A percentile compares a stretch with the other conserved stretches of the same genome.
phyloP scores from a whole-genome alignment of 306 rosid genomes.

The Nissolia schottii region DNA sequence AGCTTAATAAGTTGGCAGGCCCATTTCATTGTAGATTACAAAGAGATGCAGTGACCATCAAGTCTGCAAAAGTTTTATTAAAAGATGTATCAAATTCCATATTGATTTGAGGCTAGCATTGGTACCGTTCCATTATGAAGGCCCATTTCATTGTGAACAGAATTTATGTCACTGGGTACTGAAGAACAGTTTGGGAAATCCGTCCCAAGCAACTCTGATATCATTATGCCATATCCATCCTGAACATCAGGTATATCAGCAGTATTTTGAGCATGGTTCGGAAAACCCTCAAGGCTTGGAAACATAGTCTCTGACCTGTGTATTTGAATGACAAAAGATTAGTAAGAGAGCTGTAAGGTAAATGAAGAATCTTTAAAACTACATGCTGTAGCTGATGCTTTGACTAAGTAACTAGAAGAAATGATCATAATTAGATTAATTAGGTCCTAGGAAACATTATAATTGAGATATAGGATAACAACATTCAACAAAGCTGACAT shows the following conservation, averaged over 20 bases:
- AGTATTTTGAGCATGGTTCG: slow-evolving; percentile 56
- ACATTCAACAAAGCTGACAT: slow-evolving; percentile 13
- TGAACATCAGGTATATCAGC: slow-evolving; percentile 71
- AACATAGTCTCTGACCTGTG: slow-evolving; percentile 72
- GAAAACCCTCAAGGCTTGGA: slow-evolving; percentile 62
- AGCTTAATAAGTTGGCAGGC: slow-evolving; percentile 4
- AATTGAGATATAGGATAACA: neutral
- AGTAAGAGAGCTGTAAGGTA: slow-evolving; percentile 22
- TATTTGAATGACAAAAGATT: slow-evolving; percentile 28
- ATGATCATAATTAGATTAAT: slow-evolving; percentile 2
- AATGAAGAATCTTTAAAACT: slow-evolving; percentile 22
- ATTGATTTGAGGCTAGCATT: slow-evolving; percentile 25
- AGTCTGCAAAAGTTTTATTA: slow-evolving; percentile 15
- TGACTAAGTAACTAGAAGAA: neutral
- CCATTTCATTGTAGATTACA: slow-evolving; percentile 18
- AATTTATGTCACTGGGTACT: slow-evolving; percentile 58
- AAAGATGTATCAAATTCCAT: slow-evolving; percentile 15
- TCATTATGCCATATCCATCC: slow-evolving; percentile 92
- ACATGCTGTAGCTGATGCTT: slow-evolving; percentile 7
- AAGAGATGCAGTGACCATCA: slow-evolving; percentile 17
- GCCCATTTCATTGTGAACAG: slow-evolving; percentile 67
- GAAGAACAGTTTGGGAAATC: slow-evolving; percentile 83
- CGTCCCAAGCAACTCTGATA: slow-evolving; percentile 76
- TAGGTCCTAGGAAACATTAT: slow-evolving; percentile 13
- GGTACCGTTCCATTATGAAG: slow-evolving; percentile 76